Percentiles rank a stretch among this genome's conserved stretches.
phyloP scores from a whole-genome alignment of 2,329 filamentous ascomycete genomes.

The Colletotrichum eleusines region DNA sequence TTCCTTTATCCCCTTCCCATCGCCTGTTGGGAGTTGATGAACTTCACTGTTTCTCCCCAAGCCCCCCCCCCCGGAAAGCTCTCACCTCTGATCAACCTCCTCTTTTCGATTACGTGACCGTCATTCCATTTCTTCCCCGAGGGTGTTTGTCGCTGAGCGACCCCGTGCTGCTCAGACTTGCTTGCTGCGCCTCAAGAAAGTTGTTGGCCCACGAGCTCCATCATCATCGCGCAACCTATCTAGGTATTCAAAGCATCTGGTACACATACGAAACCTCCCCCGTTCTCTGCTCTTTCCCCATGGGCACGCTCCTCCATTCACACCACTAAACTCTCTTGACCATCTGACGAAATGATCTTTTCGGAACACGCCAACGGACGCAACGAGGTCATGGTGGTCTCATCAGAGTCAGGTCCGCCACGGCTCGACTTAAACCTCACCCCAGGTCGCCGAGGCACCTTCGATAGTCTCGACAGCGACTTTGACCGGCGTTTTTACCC shows the following conservation, averaged over 20 bases:
- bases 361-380: conserved; percentile 15
- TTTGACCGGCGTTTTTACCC: conserved; percentile 29
- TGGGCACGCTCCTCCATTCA: conserved; percentile 27
- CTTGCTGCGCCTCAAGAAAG: conserved; percentile 26
- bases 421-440: conserved; percentile 36
- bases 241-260: conserved; percentile 18
- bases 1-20: neutral
- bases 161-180: conserved; percentile 16
- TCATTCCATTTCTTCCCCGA: conserved; percentile 12
- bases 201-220: neutral
- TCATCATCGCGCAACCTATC: conserved; percentile 20
- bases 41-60: neutral
- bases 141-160: conserved; percentile 21
- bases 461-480: conserved; percentile 37
- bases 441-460: conserved; percentile 33
- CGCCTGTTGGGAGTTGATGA: conserved; percentile 2
- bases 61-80: neutral
- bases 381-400: conserved; percentile 39
- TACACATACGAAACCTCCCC: conserved; percentile 6
- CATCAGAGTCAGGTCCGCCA: conserved; percentile 35
- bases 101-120: conserved; percentile 2
- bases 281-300: neutral
- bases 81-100: conserved; percentile 6
- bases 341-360: conserved; percentile 23
- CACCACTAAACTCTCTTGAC: conserved; percentile 1